Evolutionary conservation across 1,284 basidiomycete species (phyloP).

Genomic region (Paramarasmius palmivorus): DNA sequence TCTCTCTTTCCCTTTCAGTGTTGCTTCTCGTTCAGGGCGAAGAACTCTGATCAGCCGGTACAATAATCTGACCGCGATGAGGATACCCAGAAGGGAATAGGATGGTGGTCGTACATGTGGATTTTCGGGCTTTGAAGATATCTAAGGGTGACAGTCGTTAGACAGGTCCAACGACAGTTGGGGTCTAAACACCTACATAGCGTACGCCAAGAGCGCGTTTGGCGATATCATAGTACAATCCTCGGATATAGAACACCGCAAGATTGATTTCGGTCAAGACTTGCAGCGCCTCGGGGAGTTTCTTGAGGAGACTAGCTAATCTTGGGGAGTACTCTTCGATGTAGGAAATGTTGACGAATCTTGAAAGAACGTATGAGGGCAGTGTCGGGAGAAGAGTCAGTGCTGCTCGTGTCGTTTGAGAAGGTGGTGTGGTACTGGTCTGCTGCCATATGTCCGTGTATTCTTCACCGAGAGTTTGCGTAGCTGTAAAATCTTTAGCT

Average conservation of each 20-base stretch:
- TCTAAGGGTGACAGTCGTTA: slow-evolving; percentile 38
- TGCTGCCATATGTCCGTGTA: slow-evolving; percentile 87
- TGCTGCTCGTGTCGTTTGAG: slow-evolving; percentile 44
- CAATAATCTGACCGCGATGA: slow-evolving; percentile 71
- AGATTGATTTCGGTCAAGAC: slow-evolving; percentile 74
- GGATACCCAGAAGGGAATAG: slow-evolving; percentile 81
- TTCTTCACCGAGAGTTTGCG: slow-evolving; percentile 87
- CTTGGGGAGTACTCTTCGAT: slow-evolving; percentile 32
- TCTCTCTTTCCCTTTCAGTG: slow-evolving; percentile 26
- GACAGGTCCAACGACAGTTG: slow-evolving; percentile 4
- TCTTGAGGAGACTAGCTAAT: slow-evolving; percentile 40
- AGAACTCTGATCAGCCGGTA: slow-evolving; percentile 54
- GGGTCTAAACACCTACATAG: slow-evolving; percentile 56
- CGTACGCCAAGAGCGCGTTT: slow-evolving; percentile 73
- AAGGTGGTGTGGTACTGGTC: slow-evolving; percentile 49
- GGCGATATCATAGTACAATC: slow-evolving; percentile 75
- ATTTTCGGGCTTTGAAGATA: slow-evolving; percentile 71
- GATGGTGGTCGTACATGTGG: slow-evolving; percentile 77
- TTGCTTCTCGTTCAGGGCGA: slow-evolving; percentile 15
- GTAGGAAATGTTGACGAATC: slow-evolving; percentile 42
- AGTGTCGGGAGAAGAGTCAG: slow-evolving; percentile 69
- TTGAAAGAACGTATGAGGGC: slow-evolving; percentile 60
- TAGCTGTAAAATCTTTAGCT: slow-evolving; percentile 42
- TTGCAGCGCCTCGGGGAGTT: slow-evolving; percentile 50
- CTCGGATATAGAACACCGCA: slow-evolving; percentile 79